phyloP scores from a whole-genome alignment of 805 yeast species.

The Saccharomycopsis olivae region DNA sequence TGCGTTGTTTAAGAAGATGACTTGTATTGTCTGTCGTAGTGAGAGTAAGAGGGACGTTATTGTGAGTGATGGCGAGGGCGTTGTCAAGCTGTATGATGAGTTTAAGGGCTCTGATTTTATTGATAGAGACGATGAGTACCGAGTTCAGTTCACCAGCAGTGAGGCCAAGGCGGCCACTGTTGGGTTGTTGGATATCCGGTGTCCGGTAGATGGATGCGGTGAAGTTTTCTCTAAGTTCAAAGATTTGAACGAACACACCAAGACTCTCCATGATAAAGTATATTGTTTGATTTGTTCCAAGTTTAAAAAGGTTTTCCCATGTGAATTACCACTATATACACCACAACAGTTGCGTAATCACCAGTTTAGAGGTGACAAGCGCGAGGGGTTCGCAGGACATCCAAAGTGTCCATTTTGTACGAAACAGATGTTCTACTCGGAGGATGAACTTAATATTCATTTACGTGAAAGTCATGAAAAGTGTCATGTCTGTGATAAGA shows the following conservation, averaged over 20 bases:
- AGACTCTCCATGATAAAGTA: slow-evolving; percentile 46
- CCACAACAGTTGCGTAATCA: slow-evolving; percentile 58
- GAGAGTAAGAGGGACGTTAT: slow-evolving; percentile 32
- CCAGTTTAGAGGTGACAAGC: slow-evolving; percentile 56
- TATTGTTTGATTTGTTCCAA: slow-evolving; percentile 70
- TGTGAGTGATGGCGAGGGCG: no score
- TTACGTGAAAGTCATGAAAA: slow-evolving; percentile 76
- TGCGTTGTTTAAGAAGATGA: slow-evolving; percentile 60
- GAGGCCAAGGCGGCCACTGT: slow-evolving; percentile 41
- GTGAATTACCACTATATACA: slow-evolving; percentile 55
- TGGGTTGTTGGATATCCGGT: slow-evolving; percentile 40
- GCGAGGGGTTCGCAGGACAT: slow-evolving; percentile 74
- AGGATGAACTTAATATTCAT: slow-evolving; percentile 76
- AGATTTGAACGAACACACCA: slow-evolving; percentile 54
- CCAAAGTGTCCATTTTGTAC: slow-evolving; percentile 80
- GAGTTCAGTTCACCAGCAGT: no score
- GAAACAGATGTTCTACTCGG: slow-evolving; percentile 69
- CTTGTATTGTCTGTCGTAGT: slow-evolving; percentile 74
- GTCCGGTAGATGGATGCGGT: slow-evolving; percentile 36
- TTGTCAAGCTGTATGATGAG: no score
- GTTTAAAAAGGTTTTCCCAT: slow-evolving; percentile 68
- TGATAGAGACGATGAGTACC: no score
- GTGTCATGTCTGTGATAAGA: slow-evolving; percentile 75
- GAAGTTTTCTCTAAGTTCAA: slow-evolving; percentile 40
- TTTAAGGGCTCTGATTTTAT: no score